Base-by-base conservation (phyloP, 2,329 filamentous ascomycete species). In the Aspergillus novofumigatus region DNA sequence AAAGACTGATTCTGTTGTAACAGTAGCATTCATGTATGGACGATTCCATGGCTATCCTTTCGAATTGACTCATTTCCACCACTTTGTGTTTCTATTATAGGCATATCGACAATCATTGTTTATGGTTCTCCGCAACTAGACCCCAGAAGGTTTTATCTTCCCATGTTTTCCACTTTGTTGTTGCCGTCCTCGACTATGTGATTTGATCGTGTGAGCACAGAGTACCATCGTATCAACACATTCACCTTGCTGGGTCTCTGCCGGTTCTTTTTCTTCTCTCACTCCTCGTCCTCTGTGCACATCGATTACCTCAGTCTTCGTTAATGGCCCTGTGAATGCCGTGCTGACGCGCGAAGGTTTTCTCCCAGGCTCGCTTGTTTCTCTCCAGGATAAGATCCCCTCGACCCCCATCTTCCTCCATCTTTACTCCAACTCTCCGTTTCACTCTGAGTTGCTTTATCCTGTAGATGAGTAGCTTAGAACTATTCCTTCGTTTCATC, bases 1-100 rank as follows among this genome's bases (percentile, higher is more conserved):
- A 75, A 77, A 57, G 68, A 72, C 23, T 58, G 42, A 58, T 20
- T 20, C 28, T 57, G 62, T 35, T 42, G 32, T 51, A 64, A 59
- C 62, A 38, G 32, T 38, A 38, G 32, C 32, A 17, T 38, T 38
- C 32, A 17, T 17, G 14, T 38, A 38, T 6, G 14, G 20, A n/a
- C 10, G 20, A 45, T 45, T 23, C 42, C 42, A 23, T 23, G n/a
- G 21, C n/a, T 45, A 38, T 38, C 14, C 32, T 17, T 32, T 38
- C 32, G 32, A n/a, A 17, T 38, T 38, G 32, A 38, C 32, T 38
- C 32, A 38, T 38, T 32, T 17, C 32, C 5, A 17, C 32, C 14
- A 38, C 32, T 17, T n/a, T 38, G 32, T n/a, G 32, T 38, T 32
- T 38, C 14, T 38, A 38, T 38, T 38, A 17, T 38, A 38, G 32